Evolutionary conservation across 2,329 filamentous ascomycete genomes (phyloP).

Genomic region (Septoria petroselini): DNA sequence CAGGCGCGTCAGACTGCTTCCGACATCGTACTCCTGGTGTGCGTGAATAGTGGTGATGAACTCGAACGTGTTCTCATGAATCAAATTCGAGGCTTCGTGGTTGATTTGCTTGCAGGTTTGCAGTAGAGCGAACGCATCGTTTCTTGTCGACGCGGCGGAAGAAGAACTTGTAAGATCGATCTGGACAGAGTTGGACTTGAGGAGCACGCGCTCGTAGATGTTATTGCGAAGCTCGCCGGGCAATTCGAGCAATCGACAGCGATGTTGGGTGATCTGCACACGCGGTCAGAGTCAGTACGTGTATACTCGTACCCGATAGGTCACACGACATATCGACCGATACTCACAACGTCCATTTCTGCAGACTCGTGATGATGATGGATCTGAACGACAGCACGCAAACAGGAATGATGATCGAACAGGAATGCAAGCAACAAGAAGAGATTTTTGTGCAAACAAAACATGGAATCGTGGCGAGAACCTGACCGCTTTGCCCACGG

Average conservation of each 20-base stretch:
- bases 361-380: too few species aligned
- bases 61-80: constrained; percentile 10
- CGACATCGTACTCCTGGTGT: neutral
- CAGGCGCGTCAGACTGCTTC: neutral
- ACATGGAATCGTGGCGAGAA: too few species aligned
- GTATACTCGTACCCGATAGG: too few species aligned
- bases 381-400: too few species aligned
- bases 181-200: neutral
- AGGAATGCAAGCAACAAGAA: too few species aligned
- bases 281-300: neutral
- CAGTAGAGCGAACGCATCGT: neutral
- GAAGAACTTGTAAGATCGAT: constrained; percentile 5
- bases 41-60: constrained; percentile 7
- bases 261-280: neutral
- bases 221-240: constrained; percentile 4
- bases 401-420: too few species aligned
- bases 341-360: too few species aligned
- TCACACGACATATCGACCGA: neutral
- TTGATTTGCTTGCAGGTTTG: constrained; percentile 7
- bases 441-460: too few species aligned
- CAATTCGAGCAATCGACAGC: constrained; percentile 4
- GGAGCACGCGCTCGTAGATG: neutral
- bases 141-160: neutral
- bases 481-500: too few species aligned
- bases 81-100: neutral